A percentile compares a stretch with the other conserved stretches of the same genome.
These are phyloP conservation scores for Russula emetica DNA, from an alignment of 768 basidiomycete species.

Conservation along the genomic window DNA sequence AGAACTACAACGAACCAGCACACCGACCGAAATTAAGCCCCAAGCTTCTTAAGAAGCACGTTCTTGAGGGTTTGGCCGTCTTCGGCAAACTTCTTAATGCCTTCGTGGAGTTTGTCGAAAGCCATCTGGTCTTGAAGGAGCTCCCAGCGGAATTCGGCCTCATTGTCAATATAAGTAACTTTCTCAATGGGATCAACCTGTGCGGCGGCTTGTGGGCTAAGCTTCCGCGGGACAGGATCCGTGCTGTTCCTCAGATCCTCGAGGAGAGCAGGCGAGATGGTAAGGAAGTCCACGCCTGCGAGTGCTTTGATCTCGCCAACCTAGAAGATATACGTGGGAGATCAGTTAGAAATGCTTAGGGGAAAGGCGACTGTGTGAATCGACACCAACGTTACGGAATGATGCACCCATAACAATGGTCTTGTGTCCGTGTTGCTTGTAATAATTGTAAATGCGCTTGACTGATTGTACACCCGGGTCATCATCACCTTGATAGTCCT, in stretches of 20 bases:
- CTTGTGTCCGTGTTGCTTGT: conserved; percentile 97
- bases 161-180: conserved; percentile 83
- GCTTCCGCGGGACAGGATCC: conserved; percentile 76
- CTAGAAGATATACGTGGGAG: conserved; percentile 37
- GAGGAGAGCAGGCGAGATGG: conserved; percentile 85
- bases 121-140: conserved; percentile 94
- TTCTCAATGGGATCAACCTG: conserved; percentile 64
- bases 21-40: conserved; percentile 35
- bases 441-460: conserved; percentile 97
- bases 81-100: conserved; percentile 97
- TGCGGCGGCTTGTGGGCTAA: conserved; percentile 60
- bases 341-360: neutral
- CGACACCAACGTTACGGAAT: conserved; percentile 84
- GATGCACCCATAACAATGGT: conserved; percentile 99
- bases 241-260: conserved; percentile 87
- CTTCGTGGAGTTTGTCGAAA: conserved; percentile 98
- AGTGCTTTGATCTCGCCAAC: conserved; percentile 89
- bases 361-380: neutral
- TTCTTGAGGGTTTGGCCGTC: conserved; percentile 88
- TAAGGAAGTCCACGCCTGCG: conserved; percentile 96
- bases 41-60: conserved; percentile 66
- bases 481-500: conserved; percentile 82
- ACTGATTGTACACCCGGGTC: conserved; percentile 97
- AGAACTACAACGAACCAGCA: neutral
- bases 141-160: conserved; percentile 93